Evolutionary conservation across 208 protist species (phyloP).

Genomic region (Porcisia hertigi): DNA sequence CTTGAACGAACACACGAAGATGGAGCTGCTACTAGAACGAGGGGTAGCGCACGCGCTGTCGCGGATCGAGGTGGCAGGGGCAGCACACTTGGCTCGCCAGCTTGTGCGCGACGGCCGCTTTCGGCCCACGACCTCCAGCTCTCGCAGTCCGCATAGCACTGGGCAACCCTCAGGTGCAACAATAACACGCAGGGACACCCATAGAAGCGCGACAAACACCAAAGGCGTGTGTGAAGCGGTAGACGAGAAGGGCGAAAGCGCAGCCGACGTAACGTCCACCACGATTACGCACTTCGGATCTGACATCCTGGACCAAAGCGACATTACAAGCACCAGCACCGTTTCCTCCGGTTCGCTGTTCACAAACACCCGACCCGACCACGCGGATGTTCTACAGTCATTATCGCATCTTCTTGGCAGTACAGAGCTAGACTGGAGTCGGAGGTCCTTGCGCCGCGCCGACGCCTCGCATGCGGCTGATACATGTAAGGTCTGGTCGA

Average conservation of each 20-base stretch:
- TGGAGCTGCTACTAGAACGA: conserved; percentile 47
- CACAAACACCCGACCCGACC: neutral
- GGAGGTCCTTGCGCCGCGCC: conserved; percentile 25
- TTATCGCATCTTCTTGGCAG: conserved; percentile 16
- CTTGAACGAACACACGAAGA: conserved; percentile 7
- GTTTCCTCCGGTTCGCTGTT: conserved; percentile 23
- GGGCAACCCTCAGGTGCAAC: conserved; percentile 1
- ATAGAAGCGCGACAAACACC: neutral
- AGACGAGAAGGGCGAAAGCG: neutral
- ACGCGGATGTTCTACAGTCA: conserved; percentile 15
- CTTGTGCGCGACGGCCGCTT: conserved; percentile 51
- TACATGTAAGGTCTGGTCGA: conserved; percentile 50
- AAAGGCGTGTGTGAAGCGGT: neutral
- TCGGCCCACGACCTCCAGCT: neutral
- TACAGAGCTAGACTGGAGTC: conserved; percentile 35
- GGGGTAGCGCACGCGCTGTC: conserved; percentile 43
- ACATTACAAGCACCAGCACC: conserved; percentile 20
- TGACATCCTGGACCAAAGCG: conserved; percentile 13
- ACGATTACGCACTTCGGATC: conserved; percentile 21
- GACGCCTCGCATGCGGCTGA: conserved; percentile 6
- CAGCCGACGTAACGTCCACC: conserved; percentile 3
- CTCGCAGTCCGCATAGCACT: conserved; percentile 9
- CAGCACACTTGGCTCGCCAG: conserved; percentile 50
- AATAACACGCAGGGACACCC: neutral
- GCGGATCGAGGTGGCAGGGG: conserved; percentile 36